Base-by-base conservation (phyloP, 2,329 filamentous ascomycete genomes). In the Ophiostoma ulmi region DNA sequence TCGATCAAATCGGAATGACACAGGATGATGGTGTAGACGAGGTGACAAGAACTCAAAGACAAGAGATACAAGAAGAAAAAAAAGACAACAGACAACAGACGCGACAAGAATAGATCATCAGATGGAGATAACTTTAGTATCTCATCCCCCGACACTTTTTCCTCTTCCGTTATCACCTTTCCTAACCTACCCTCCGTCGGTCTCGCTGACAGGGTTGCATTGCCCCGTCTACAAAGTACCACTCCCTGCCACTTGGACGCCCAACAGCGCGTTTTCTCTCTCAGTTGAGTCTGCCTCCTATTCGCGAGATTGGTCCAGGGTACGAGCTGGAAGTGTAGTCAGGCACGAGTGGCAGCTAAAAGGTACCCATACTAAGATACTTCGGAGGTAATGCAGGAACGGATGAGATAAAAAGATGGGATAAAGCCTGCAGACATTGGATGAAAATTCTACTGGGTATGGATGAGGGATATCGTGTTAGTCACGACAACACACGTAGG, bases 201-300 rank as follows among this genome's bases (percentile, higher is more conserved):
- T 26, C 52, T 26, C 38, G 38, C n/a, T 58, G n/a, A 58, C 52
- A 58, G 52, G 52, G 52, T 58, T 58, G n/a, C 20, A 58, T 58
- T 26, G 52, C 52, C 52, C 52, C 52, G 52, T 58, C 52, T 5
- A 17, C 41, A 20, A 17, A 48, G 41, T n/a, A n/a, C 31, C 31
- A 48, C 44, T 48, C 44, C 44, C 44, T 48, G 44, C 44, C 44
- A 48, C 44, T n/a, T 48, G 44, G 44, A 48, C 20, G 44, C 17
- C 52, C 52, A 58, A 58, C 52, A 58, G 52, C 52, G 52, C 52
- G 52, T 26, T 58, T 58, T 26, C 22, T 58, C 52, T 10, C 52
- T 58, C 44, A 48, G 44, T 48, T 48, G 44, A 48, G 52, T 26
- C 52, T 14, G 52, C 22, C 52, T 58, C 48, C 48, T 55, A 55